Percentiles rank a stretch among this genome's conserved stretches.
Evolutionary conservation across 2,329 filamentous ascomycete species (phyloP).

Genomic region (Fusarium phyllophilum): DNA sequence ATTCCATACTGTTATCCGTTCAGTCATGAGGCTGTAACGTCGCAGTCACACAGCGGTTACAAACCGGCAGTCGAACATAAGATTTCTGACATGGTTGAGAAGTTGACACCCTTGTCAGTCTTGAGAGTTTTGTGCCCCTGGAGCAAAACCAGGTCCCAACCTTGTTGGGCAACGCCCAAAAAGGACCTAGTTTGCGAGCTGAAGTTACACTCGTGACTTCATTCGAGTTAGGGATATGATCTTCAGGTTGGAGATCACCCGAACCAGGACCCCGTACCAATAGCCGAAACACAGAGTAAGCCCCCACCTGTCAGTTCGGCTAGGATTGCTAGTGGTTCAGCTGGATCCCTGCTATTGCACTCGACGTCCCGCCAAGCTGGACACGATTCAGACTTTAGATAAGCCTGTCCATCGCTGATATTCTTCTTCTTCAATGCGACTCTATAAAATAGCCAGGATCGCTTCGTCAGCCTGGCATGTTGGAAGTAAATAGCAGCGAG

Average conservation of each 20-base stretch:
- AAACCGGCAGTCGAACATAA: constrained; percentile 18
- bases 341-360: constrained; percentile 23
- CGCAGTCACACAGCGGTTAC: not conserved
- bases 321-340: constrained; percentile 34
- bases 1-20: not conserved
- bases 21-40: constrained; percentile 5
- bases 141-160: not conserved
- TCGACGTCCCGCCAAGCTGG: constrained; percentile 5
- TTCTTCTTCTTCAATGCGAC: constrained; percentile 1
- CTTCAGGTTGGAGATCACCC: constrained; percentile 23
- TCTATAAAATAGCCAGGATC: constrained; percentile 1
- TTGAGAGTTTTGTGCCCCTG: constrained; percentile 4
- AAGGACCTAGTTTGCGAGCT: constrained; percentile 28
- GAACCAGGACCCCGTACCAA: constrained; percentile 11
- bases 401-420: constrained; percentile 1
- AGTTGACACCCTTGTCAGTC: constrained; percentile 1
- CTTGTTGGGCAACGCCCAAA: constrained; percentile 6
- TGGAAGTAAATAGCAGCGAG: not conserved
- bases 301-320: constrained; percentile 38
- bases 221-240: constrained; percentile 9
- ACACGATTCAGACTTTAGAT: constrained; percentile 10
- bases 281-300: constrained; percentile 19
- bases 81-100: constrained; percentile 11
- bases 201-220: constrained; percentile 7
- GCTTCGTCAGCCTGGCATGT: not conserved